phyloP scores from a whole-genome alignment of 768 basidiomycete species.

The Boletus sensibilis region DNA sequence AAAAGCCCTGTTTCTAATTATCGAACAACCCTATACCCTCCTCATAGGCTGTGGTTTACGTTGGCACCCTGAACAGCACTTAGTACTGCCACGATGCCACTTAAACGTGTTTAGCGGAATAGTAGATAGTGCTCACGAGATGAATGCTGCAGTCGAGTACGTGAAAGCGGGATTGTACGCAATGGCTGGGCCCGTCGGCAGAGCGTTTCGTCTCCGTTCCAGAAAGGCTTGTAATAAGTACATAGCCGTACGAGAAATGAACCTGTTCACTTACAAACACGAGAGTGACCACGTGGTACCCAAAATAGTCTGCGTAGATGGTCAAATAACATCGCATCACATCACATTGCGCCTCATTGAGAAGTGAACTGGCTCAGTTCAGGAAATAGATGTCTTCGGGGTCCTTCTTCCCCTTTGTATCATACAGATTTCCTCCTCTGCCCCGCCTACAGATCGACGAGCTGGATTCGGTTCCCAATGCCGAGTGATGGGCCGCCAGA shows the following conservation, averaged over 20 bases:
- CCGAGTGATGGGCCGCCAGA: slow-evolving; percentile 21
- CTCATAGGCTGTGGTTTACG: slow-evolving; percentile 30
- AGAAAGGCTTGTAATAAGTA: slow-evolving; percentile 8
- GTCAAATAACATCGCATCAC: too few species aligned
- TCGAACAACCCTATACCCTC: slow-evolving; percentile 24
- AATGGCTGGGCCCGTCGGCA: slow-evolving; percentile 23
- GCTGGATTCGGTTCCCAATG: slow-evolving; percentile 10
- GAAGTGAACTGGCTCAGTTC: slow-evolving; percentile 25
- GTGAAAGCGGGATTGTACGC: slow-evolving; percentile 27
- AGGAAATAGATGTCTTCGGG: slow-evolving; percentile 18
- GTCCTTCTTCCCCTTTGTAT: slow-evolving; percentile 17
- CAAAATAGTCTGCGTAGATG: slow-evolving; percentile 4
- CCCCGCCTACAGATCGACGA: slow-evolving; percentile 20
- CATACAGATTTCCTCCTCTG: slow-evolving; percentile 2
- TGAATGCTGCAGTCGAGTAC: slow-evolving; percentile 23
- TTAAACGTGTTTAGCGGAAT: slow-evolving; percentile 22
- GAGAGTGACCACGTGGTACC: slow-evolving; percentile 19
- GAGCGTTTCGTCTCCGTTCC: slow-evolving; percentile 22
- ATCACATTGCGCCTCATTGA: not conserved
- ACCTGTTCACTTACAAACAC: slow-evolving; percentile 4
- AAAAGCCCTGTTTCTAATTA: slow-evolving; percentile 15
- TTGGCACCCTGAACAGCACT: slow-evolving; percentile 28
- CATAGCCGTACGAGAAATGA: slow-evolving; percentile 13
- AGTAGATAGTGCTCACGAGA: slow-evolving; percentile 17
- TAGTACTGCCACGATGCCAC: slow-evolving; percentile 19